Evolutionary conservation across 75 land plant species (phyloP), one percentile per base, ranked within the genome.

Genomic region (Picea sitchensis): DNA sequence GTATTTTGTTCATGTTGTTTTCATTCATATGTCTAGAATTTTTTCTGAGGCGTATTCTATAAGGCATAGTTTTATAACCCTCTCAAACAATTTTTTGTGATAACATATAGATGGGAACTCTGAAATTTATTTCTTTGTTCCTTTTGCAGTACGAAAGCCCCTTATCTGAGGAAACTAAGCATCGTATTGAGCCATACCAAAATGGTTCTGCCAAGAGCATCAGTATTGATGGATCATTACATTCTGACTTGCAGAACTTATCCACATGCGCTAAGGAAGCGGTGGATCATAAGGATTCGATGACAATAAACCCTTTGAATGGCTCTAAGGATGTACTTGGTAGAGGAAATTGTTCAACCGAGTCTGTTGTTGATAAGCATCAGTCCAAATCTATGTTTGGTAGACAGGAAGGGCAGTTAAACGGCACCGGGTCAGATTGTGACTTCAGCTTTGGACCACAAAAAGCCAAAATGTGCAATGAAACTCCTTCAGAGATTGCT

Each of bases 351-450:
- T n/a, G n/a, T n/a, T 69, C 73, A 41, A 18, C 7, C 20, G 73
- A 17, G 73, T 7, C 73, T 69, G 20, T 41, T 17, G 69, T 21
- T 59, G 38, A 77, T 77, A 31, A 61, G 61, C 1, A 61, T 77
- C 14, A 8, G 11, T 21, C 47, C 9, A 5, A 18, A 61, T 81
- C 47, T 23, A 3, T 38, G 44, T 1, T 11, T 57, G 44, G 14
- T 26, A 62, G 36, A 30, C 13, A 6, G 30, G 61, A 58, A 79
- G 23, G 23, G 54, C 51, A 65, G n/a, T n/a, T n/a, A n/a, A n/a
- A n/a, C n/a, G n/a, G n/a, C n/a, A n/a, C n/a, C n/a, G n/a, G n/a
- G n/a, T n/a, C n/a, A n/a, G n/a, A n/a, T n/a, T n/a, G n/a, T n/a
- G n/a, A n/a, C n/a, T n/a, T n/a, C n/a, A n/a, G n/a, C n/a, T n/a